Base-by-base conservation (phyloP, 1,284 basidiomycete genomes). In the Entoloma clypeatum region DNA sequence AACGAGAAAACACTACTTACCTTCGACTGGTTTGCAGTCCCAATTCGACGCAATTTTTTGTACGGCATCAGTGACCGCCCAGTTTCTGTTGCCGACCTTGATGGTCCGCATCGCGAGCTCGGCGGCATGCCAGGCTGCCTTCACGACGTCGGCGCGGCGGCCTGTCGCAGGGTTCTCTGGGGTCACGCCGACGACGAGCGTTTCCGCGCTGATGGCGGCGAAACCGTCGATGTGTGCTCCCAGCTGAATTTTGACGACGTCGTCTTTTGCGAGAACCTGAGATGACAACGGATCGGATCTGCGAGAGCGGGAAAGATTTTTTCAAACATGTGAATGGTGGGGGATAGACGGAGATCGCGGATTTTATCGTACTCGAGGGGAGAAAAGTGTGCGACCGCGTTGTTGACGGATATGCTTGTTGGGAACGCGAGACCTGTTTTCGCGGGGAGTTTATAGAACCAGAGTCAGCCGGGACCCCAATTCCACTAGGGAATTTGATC, bases 161-260 rank as follows among this genome's bases (percentile, higher is more conserved):
- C 92, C 95, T 8, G 86, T 90, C 21, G 88, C 86, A 11, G 91
- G 89, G 48, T 75, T 72, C 44, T 77, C 67, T 17, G 72, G 67
- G 41, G 81, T 79, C 34, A 87, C 83, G 36, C 90, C 88, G 28
- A 98, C 80, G 47, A 92, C 77, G 56, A 96, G 65, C 29, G 93
- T 98, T 71, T 99, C 95, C 44, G 91, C 95, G 57, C 79, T 79
- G 61, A 94, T 79, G 42, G 89, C 77, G 16, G 92, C 88, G 60
- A 86, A 92, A 47, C 91, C 95, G 64, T 99, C 95, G 64, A 99
- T 94, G 63, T 98, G 95, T 24, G 94, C 91, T 45, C 95, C 95
- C 49, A 97, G 72, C 67, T 95, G 90, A 51, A 99, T 71, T 71
- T 98, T 98, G 57, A 98, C 95, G 42, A 98, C 84, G 61, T 99